Evolutionary conservation across 495 filamentous ascomycete species (phyloP).

Genomic region (Acidomyces sp.): DNA sequence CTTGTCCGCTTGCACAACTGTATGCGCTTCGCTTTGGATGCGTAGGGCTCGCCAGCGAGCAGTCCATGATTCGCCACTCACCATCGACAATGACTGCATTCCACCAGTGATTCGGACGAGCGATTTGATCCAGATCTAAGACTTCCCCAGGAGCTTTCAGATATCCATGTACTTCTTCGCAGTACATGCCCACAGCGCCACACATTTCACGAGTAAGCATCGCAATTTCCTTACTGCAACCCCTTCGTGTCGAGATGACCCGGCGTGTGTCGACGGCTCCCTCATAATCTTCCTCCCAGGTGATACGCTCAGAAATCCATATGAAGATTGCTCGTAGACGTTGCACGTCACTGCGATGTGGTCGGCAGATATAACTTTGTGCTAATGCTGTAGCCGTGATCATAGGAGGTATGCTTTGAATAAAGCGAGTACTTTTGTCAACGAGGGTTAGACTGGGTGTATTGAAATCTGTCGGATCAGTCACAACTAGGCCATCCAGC

Average conservation of each 20-base stretch:
- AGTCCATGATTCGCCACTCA: conserved; percentile 96
- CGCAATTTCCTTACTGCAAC: conserved; percentile 82
- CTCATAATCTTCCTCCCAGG: conserved; percentile 93
- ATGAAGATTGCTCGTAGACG: conserved; percentile 86
- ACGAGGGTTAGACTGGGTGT: conserved; percentile 69
- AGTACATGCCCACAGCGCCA: conserved; percentile 69
- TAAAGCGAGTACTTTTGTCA: conserved; percentile 89
- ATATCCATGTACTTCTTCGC: conserved; percentile 73
- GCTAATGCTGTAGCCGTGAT: conserved; percentile 74
- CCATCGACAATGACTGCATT: conserved; percentile 88
- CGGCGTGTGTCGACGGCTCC: conserved; percentile 64
- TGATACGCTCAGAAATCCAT: conserved; percentile 88
- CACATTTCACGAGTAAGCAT: conserved; percentile 89
- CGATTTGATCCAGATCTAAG: conserved; percentile 60
- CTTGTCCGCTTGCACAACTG: conserved; percentile 51
- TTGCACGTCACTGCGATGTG: conserved; percentile 90
- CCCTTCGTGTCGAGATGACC: conserved; percentile 72
- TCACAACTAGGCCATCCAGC: conserved; percentile 66
- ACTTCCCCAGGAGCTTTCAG: conserved; percentile 81
- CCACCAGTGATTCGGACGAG: conserved; percentile 93
- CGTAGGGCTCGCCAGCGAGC: conserved; percentile 78
- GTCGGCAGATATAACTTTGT: conserved; percentile 84
- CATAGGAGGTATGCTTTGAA: conserved; percentile 78
- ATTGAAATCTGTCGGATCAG: conserved; percentile 71
- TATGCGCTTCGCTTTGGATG: conserved; percentile 67